phyloP scores from a whole-genome alignment of 805 yeast species.

The Hanseniaspora taiwanica region DNA sequence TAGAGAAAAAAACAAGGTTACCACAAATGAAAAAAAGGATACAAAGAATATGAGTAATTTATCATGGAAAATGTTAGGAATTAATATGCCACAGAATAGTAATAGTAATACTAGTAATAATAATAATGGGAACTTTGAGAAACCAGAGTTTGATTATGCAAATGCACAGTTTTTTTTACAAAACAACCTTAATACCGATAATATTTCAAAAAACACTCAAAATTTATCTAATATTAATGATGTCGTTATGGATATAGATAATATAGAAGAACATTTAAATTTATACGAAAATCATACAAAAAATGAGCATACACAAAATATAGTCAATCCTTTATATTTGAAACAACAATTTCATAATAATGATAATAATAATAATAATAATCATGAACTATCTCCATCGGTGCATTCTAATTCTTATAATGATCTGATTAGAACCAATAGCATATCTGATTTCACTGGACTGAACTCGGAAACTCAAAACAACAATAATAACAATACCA shows the following conservation, averaged over 20 bases:
- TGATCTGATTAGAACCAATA: neutral
- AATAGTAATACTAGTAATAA: neutral
- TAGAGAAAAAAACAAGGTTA: neutral
- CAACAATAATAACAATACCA: neutral
- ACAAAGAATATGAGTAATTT: slow-evolving; percentile 68
- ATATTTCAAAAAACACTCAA: too few species aligned
- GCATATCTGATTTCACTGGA: neutral
- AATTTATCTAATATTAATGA: too few species aligned
- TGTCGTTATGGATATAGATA: too few species aligned
- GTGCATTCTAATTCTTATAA: neutral
- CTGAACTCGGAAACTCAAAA: neutral
- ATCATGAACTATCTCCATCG: neutral
- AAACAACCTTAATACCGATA: too few species aligned
- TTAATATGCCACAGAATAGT: slow-evolving; percentile 19
- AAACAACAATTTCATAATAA: neutral
- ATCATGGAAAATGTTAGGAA: slow-evolving; percentile 78
- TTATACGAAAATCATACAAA: neutral
- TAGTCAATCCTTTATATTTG: neutral
- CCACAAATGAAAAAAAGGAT: slow-evolving; percentile 14
- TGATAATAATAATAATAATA: too few species aligned
- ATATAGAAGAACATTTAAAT: too few species aligned
- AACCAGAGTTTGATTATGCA: too few species aligned
- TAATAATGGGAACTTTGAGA: neutral
- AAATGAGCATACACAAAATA: neutral
- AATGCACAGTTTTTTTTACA: too few species aligned